Base-by-base conservation (phyloP, 1,284 basidiomycete species). In the Puccinia coronata region DNA sequence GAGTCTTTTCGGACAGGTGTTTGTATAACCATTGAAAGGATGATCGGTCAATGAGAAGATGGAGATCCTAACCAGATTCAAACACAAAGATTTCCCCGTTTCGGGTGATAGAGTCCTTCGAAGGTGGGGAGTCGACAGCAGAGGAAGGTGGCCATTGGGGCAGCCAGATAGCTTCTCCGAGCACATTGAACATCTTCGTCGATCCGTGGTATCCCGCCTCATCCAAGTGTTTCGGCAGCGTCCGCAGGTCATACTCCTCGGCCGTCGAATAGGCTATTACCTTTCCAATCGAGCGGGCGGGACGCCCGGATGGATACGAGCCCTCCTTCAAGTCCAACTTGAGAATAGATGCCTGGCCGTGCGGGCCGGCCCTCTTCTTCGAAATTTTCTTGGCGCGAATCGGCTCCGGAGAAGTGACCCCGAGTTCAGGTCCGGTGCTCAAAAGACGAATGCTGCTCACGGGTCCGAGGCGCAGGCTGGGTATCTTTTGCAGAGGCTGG, bases 111-210 rank as follows among this genome's bases (percentile, higher is more conserved):
- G 59, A 39, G 25, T 59, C 49, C 43, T 55, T 8, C 36, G 69
- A 25, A 43, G 61, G 8, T 34, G 47, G 18, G 25, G 18, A 55
- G 51, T 79, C 75, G 8, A 65, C 41, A 49, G 59, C 31, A 47
- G 53, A 59, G 5, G 49, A 41, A 49, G 78, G 55, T 41, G 67
- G 55, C 78, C 78, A 80, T 14, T 72, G 39, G 28, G 78, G 78
- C 25, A 80, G 14, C 78, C 78, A 80, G 43, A 80, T 80, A 34
- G 78, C 78, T 43, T 80, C 78, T 31, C 78, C 78, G n/a, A 80
- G 69, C 23, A 80, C 53, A 43, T 80, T 80, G 39, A 71, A 72
- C 78, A 80, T 80, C 41, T 41, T 36, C 1, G 53, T 41, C 34
- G 28, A 57, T 47, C 57, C 36, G 2, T 34, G 57, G 18, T 80